These are phyloP conservation scores for Paulownia fortunei DNA, from an alignment of 257 asterid species.

Conservation along the genomic window DNA sequence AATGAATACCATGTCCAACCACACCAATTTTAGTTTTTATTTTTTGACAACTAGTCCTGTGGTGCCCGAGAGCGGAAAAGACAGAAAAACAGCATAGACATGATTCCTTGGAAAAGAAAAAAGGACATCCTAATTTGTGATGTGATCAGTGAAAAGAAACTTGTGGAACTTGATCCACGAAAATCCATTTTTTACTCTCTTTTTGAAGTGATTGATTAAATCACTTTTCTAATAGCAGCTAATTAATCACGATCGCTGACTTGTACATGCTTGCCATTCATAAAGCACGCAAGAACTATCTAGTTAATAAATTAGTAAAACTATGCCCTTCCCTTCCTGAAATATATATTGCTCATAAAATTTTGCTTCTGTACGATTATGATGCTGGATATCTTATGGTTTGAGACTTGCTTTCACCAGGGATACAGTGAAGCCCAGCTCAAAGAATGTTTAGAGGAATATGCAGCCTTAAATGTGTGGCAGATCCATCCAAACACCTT, in stretches of 20 bases:
- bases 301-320: not conserved
- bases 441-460: conserved; percentile 95
- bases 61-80: no score
- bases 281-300: not conserved
- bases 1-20: not conserved
- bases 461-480: conserved; percentile 97
- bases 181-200: no score
- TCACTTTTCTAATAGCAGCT: no score
- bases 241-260: no score
- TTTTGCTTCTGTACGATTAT: not conserved
- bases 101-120: no score
- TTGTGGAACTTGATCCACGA: no score
- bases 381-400: conserved; percentile 24
- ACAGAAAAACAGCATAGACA: no score
- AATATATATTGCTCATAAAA: not conserved
- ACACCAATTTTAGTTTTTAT: not conserved
- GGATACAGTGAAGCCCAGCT: conserved; percentile 98
- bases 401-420: conserved; percentile 49
- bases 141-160: no score
- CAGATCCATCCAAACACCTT: conserved; percentile 97
- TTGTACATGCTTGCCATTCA: conserved; percentile 22
- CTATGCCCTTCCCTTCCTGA: not conserved
- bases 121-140: no score
- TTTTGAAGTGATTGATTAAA: no score
- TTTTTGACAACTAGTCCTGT: not conserved